phyloP scores from a whole-genome alignment of 306 rosid genomes.

The Cicer pinnatifidum region DNA sequence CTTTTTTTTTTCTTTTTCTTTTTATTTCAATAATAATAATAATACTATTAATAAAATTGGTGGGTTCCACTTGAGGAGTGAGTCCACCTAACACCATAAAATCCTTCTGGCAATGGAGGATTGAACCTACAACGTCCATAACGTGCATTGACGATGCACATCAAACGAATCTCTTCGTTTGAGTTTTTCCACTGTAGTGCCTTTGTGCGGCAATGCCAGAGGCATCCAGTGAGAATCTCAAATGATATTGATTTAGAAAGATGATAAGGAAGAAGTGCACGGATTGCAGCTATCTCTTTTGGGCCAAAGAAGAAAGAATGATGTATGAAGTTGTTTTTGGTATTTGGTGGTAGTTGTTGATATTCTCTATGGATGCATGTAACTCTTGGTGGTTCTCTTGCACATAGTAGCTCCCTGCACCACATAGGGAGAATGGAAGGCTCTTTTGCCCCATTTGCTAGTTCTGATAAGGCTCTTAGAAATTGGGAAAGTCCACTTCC shows the following conservation, averaged over 20 bases:
- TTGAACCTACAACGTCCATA: neutral
- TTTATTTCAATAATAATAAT: too few species aligned
- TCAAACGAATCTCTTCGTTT: slow-evolving; percentile 22
- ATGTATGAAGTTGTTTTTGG: neutral
- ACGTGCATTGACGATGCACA: slow-evolving; percentile 37
- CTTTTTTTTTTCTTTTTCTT: too few species aligned
- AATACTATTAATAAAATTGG: too few species aligned
- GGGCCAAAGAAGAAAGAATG: slow-evolving; percentile 43
- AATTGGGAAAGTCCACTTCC: slow-evolving; percentile 24
- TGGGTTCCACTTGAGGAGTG: too few species aligned
- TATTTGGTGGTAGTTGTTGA: neutral
- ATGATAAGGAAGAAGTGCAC: neutral
- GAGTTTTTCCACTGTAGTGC: neutral
- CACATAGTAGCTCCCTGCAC: slow-evolving; percentile 31
- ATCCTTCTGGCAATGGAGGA: slow-evolving; percentile 34
- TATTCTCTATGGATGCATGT: slow-evolving; percentile 28
- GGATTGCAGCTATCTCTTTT: neutral
- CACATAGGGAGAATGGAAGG: slow-evolving; percentile 32
- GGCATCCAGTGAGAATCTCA: slow-evolving; percentile 7
- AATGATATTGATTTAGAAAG: neutral
- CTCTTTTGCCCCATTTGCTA: slow-evolving; percentile 1
- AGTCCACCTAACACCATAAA: too few species aligned
- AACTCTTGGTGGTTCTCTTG: slow-evolving; percentile 38
- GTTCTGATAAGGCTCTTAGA: slow-evolving; percentile 8
- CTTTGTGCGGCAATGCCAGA: slow-evolving; percentile 20